phyloP scores from a whole-genome alignment of 106 monocot species.

The Allium fistulosum region DNA sequence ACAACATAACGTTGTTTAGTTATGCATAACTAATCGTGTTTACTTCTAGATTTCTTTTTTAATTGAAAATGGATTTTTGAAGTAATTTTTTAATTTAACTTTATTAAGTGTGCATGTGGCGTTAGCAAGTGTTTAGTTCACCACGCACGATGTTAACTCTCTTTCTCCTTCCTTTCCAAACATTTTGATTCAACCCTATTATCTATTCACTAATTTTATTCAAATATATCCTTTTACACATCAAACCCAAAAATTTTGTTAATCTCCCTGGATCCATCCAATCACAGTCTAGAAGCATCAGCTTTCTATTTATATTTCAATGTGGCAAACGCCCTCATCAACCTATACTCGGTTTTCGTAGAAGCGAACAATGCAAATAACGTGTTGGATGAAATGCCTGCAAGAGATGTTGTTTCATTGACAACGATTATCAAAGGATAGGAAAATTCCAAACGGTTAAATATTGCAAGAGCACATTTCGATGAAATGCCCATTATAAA shows the following conservation, averaged over 20 bases:
- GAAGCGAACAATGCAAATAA: background rate
- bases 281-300: background rate
- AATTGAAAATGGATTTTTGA: too few relatives aligned
- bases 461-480: background rate
- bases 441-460: background rate
- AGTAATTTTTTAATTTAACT: too few relatives aligned
- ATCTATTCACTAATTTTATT: background rate
- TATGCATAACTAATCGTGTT: too few relatives aligned
- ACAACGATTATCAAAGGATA: constrained; percentile 14
- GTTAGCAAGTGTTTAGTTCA: too few relatives aligned
- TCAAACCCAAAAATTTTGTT: constrained; percentile 1
- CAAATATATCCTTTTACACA: background rate
- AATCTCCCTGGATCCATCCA: constrained; percentile 1
- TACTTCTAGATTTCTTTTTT: too few relatives aligned
- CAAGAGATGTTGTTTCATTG: constrained; percentile 14
- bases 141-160: too few relatives aligned
- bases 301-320: background rate
- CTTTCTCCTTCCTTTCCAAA: too few relatives aligned
- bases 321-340: constrained; percentile 13
- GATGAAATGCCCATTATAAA: constrained; percentile 9
- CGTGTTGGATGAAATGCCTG: constrained; percentile 14
- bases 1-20: too few relatives aligned
- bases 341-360: constrained; percentile 5
- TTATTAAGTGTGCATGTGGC: too few relatives aligned
- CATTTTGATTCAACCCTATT: too few relatives aligned